Evolutionary conservation across 495 filamentous ascomycete genomes (phyloP), one percentile per base, ranked within the genome.

Genomic region (Pyrenopolyporus hunteri): DNA sequence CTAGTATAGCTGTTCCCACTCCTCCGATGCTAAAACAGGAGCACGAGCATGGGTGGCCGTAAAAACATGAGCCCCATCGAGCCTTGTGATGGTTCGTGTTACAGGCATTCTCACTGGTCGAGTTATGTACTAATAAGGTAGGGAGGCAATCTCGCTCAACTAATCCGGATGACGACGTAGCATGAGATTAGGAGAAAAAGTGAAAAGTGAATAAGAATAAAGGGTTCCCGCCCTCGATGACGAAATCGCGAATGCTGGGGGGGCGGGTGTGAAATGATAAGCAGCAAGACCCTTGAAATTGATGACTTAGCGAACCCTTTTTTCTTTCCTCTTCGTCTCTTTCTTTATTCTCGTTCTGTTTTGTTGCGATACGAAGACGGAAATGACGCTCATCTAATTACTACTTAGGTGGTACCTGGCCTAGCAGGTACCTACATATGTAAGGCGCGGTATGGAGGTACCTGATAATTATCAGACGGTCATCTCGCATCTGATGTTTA

Each of bases 221-320:
- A 61, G 49, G 60, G 56, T 60, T 57, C 47, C 10, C 52, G 47
- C 22, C 36, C 57, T 64, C 47, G 52, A 65, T 65, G 65, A 65
- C 56, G 58, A 60, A 68, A 68, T 65, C 57, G 52, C 57, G 36
- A 53, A 60, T 57, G 16, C 28, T 57, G 37, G 47, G 52, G 63
- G 39, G 50, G 17, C n/a, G n/a, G 36, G 36, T 40, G 36, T n/a
- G 43, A 49, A 56, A 23, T 23, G 43, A 46, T 39, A 55, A 49
- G 48, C 28, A 47, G 17, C 2, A 48, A 57, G 47, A 52, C 63
- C 62, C 52, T 61, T 57, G 37, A 57, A 57, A 44, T 17, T 57
- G 57, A 61, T 33, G 51, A 49, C 63, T 66, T 47, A 57, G 57
- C 54, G 57, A 66, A 66, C 53, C 63, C 32, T 57, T 59, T 53